phyloP scores from a whole-genome alignment of 1,284 basidiomycete genomes.

The Veloboletus limbatus region DNA sequence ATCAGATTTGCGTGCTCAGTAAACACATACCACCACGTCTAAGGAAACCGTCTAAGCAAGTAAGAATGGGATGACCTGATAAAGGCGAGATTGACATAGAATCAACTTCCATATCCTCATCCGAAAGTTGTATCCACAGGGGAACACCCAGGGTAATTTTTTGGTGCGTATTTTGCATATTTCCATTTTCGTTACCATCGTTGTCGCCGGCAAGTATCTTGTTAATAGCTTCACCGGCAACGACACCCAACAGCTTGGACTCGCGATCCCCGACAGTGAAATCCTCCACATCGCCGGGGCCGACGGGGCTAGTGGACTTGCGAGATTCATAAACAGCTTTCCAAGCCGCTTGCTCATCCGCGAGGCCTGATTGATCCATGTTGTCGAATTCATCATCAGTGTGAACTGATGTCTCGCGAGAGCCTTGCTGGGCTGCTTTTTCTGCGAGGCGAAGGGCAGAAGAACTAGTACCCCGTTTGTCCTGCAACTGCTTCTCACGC shows the following conservation, averaged over 20 bases:
- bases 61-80: slow-evolving; percentile 32
- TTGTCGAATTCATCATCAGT: slow-evolving; percentile 39
- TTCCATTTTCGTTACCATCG: slow-evolving; percentile 25
- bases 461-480: slow-evolving; percentile 43
- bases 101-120: slow-evolving; percentile 30
- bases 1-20: background rate
- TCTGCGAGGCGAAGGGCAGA: slow-evolving; percentile 47
- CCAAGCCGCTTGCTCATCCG: slow-evolving; percentile 40
- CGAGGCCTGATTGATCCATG: slow-evolving; percentile 27
- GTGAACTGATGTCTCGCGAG: slow-evolving; percentile 33
- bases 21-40: slow-evolving; percentile 37
- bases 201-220: slow-evolving; percentile 42
- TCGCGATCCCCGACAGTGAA: slow-evolving; percentile 34
- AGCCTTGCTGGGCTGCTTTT: slow-evolving; percentile 32
- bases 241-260: slow-evolving; percentile 30
- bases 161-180: slow-evolving; percentile 1
- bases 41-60: slow-evolving; percentile 35
- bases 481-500: slow-evolving; percentile 48
- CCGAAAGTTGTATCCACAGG: slow-evolving; percentile 36
- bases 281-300: slow-evolving; percentile 26
- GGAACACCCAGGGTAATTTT: slow-evolving; percentile 35
- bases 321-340: slow-evolving; percentile 32
- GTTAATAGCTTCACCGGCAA: slow-evolving; percentile 34
- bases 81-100: slow-evolving; percentile 7
- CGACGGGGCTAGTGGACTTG: slow-evolving; percentile 24